Base-by-base conservation (phyloP, 805 yeast species). In the Lipomyces kockii region DNA sequence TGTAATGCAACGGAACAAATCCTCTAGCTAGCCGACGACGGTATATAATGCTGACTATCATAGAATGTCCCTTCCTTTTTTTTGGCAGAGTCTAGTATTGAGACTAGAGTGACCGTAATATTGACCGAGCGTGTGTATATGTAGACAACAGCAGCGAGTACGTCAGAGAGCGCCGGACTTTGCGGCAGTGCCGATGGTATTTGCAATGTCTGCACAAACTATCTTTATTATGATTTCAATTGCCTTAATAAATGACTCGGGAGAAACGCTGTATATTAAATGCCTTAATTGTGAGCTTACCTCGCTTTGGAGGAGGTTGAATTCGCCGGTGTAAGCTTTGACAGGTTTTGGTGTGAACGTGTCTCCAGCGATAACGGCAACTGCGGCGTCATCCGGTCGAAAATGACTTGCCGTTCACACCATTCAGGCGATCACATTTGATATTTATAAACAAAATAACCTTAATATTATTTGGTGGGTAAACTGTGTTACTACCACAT, bases 11-110 rank as follows among this genome's bases (percentile, higher is more conserved):
- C 49, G 22, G 49, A 43, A 43, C 49, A n/a, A n/a, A 43, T 43
- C 49, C 49, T 43, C 49, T 43, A 4, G 20, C 49, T 43, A 43
- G 22, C 43, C 43, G 14, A 43, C 49, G 22, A 43, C 22, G 22
- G 49, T 43, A 43, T 43, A 43, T 43, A 43, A 43, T 43, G 49
- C 49, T 43, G 49, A 43, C 49, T 43, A n/a, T 43, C 49, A 43
- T 43, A 43, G 49, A 43, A 43, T 43, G 25, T n/a, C 49, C 17
- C 14, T 37, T 37, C 17, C n/a, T n/a, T 12, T 37, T 3, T 14
- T 37, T 37, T 37, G 43, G 43, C 43, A 14, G 39, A 35, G 43
- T 2, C 49, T 43, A 43, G 49, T 43, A 43, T 43, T 43, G 49
- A 43, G 20, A 43, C 22, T 43, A n/a, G 49, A 43, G 20, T 7